Percentiles rank a stretch among this genome's conserved stretches.
These are phyloP conservation scores for Malus hybrid DNA, from an alignment of 331 rosid species.

Conservation along the genomic window DNA sequence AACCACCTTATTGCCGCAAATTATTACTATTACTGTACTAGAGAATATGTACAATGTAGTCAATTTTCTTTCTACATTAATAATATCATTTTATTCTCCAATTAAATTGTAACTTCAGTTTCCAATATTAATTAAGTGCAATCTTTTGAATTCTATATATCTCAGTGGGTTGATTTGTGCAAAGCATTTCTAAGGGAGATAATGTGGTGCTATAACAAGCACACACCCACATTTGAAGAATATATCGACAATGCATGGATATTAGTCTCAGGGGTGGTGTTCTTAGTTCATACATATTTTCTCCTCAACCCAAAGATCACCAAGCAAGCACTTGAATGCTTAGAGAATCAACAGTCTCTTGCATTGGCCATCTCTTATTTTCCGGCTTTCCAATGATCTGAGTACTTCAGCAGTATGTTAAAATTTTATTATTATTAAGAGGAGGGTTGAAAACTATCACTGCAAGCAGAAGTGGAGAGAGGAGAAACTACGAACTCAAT, in stretches of 20 bases:
- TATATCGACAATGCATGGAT: constrained; percentile 48
- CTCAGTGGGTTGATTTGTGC: constrained; percentile 48
- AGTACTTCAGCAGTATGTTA: constrained; percentile 23
- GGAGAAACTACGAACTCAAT: constrained; percentile 38
- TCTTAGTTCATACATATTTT: no score
- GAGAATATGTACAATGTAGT: no score
- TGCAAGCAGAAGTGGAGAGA: constrained; percentile 35
- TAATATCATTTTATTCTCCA: no score
- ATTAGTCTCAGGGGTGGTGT: neutral
- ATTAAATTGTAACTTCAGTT: no score
- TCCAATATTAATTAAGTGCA: neutral
- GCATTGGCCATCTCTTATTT: neutral
- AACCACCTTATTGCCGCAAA: no score
- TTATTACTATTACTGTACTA: no score
- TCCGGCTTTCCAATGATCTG: constrained; percentile 53
- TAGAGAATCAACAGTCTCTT: constrained; percentile 18
- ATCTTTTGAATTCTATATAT: neutral
- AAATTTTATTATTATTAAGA: no score
- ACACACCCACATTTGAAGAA: constrained; percentile 28
- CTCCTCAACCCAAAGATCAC: no score
- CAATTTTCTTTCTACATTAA: no score
- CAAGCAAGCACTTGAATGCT: no score
- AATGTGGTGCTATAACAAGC: constrained; percentile 25
- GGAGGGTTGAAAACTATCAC: no score
- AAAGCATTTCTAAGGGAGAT: constrained; percentile 28